These are phyloP conservation scores for Actinomortierella ambigua DNA, from an alignment of 371 early-diverging fungal genomes.

Conservation along the genomic window DNA sequence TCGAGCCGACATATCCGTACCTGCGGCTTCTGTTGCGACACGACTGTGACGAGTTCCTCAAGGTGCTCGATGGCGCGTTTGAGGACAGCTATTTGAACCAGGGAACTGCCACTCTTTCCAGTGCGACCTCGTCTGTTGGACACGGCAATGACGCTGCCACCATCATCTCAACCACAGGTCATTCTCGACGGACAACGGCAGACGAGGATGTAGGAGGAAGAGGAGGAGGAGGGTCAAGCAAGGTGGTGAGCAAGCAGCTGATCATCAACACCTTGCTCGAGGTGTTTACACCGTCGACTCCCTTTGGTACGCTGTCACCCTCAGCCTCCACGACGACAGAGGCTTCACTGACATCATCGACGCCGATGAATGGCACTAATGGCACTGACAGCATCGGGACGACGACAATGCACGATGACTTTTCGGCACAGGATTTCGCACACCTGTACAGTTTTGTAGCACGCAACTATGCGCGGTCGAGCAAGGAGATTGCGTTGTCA, in stretches of 20 bases:
- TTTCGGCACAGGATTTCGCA: conserved; percentile 51
- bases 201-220: conserved; percentile 24
- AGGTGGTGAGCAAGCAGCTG: conserved; percentile 74
- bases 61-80: conserved; percentile 69
- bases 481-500: conserved; percentile 63
- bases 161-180: too few relatives aligned
- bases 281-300: conserved; percentile 52
- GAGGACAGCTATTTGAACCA: conserved; percentile 73
- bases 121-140: conserved; percentile 55
- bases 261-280: conserved; percentile 75
- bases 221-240: conserved; percentile 63
- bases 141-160: too few relatives aligned
- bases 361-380: conserved; percentile 7
- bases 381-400: conserved; percentile 1
- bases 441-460: conserved; percentile 74
- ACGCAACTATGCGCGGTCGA: conserved; percentile 66
- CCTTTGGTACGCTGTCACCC: conserved; percentile 16
- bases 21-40: conserved; percentile 67
- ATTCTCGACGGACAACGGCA: too few relatives aligned
- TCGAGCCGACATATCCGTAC: conserved; percentile 79
- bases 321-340: conserved; percentile 7
- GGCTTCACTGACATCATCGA: conserved; percentile 10
- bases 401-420: conserved; percentile 13
- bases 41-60: conserved; percentile 71
- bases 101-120: conserved; percentile 65